Conservation (phyloP, 345 rosid species). For the Psidium friedrichsthalianum region DNA sequence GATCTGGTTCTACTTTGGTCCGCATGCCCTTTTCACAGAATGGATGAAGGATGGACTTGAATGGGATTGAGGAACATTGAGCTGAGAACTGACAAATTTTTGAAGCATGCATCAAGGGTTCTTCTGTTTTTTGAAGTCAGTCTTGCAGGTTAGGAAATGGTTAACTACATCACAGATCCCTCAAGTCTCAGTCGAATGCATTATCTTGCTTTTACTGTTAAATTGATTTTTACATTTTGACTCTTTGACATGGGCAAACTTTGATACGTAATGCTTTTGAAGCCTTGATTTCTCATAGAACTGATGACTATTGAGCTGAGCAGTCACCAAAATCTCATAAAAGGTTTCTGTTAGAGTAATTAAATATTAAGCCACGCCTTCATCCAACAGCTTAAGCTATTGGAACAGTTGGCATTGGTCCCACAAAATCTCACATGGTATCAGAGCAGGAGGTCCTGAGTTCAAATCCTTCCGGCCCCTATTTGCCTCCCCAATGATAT, state of each 20-base stretch:
- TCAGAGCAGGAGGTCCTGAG: too few relatives aligned
- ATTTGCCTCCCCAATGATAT: too few relatives aligned
- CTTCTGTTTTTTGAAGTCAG: conserved; percentile 75
- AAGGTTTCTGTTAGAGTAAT: too few relatives aligned
- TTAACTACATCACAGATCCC: background rate
- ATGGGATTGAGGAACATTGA: conserved; percentile 52
- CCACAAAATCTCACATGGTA: too few relatives aligned
- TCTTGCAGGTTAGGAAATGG: conserved; percentile 46
- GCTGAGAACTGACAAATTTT: conserved; percentile 49
- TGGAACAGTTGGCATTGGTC: too few relatives aligned
- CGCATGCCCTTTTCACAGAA: conserved; percentile 86
- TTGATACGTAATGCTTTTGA: background rate
- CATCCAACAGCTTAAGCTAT: too few relatives aligned
- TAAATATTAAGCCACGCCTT: too few relatives aligned
- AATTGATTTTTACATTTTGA: background rate
- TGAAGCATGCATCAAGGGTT: conserved; percentile 65
- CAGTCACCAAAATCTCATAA: background rate
- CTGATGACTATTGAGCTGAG: background rate
- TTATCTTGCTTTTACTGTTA: background rate
- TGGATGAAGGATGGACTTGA: conserved; percentile 71
- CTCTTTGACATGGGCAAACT: background rate
- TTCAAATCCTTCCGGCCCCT: too few relatives aligned
- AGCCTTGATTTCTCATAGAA: background rate
- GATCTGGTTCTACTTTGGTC: conserved; percentile 63
- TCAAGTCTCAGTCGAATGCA: background rate